Base-by-base conservation (phyloP, 495 filamentous ascomycete genomes). In the Penicillium macrosclerotiorum region DNA sequence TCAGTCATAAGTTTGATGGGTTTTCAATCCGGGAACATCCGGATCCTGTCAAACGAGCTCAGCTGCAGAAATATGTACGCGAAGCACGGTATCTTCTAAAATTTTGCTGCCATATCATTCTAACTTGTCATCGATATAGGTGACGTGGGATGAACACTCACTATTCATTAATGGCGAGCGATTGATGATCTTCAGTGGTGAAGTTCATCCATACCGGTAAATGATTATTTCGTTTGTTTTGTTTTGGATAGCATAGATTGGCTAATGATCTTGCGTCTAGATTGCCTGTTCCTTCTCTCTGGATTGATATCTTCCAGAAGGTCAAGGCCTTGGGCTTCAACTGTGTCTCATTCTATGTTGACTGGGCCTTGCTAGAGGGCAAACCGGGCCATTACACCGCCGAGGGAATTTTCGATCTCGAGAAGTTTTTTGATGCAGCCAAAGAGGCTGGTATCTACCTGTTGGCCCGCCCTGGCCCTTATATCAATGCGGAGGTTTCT, bases 321-420 rank as follows among this genome's bases (percentile, higher is more conserved):
- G 76, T 89, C 64, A 88, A 82, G 62, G 84, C 85, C 19, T 59
- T 88, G 0, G 88, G 88, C 1, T 89, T 88, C 65, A 89, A 85
- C 48, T 70, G 74, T n/a, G 82, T 88, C 12, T 86, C 82, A 0
- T 86, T 90, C 63, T 89, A 90, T 55, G 65, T 80, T 12, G 74
- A 89, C 51, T 92, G 87, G 88, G 84, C 83, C n/a, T 64, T 90
- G n/a, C 57, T 88, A 1, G 87, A 92, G 63, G 86, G 85, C 22
- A 79, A 85, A 45, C 82, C 73, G 2, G 87, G 84, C 1, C 67
- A 78, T 12, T 89, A 88, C 55, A 65, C 68, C 8, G 85, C 81
- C 0, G 80, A 86, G 8, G 88, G 87, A 0, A 72, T 89, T 34
- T 86, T 89, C 54, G 80, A 69, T 6, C 70, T 85, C 8, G 74